Conservation (phyloP, 805 yeast genomes). For the Candida ficus region DNA sequence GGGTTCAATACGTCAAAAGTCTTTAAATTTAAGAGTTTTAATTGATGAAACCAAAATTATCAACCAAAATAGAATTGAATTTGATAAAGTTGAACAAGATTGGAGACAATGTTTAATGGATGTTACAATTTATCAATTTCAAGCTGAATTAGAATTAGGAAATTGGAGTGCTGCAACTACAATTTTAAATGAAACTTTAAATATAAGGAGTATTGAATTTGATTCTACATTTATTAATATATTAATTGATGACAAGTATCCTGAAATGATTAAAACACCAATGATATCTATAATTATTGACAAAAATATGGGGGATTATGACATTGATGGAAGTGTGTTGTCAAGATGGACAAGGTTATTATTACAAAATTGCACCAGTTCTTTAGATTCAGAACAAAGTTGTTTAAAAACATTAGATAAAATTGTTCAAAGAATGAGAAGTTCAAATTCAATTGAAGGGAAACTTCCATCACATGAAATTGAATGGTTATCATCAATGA, state of each 20-base stretch:
- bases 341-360: slow-evolving; percentile 28
- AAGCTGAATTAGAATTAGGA: slow-evolving; percentile 20
- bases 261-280: slow-evolving; percentile 15
- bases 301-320: slow-evolving; percentile 18
- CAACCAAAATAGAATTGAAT: slow-evolving; percentile 10
- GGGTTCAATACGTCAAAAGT: slow-evolving; percentile 9
- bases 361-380: slow-evolving; percentile 13
- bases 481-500: slow-evolving; percentile 31
- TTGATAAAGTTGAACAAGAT: slow-evolving; percentile 9
- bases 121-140: slow-evolving; percentile 21
- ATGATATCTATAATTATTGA: slow-evolving; percentile 21
- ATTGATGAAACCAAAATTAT: slow-evolving; percentile 15
- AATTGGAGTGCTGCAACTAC: slow-evolving; percentile 20
- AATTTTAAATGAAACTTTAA: slow-evolving; percentile 18
- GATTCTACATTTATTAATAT: slow-evolving; percentile 23
- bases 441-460: slow-evolving; percentile 4
- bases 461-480: slow-evolving; percentile 24
- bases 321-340: slow-evolving; percentile 12
- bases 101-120: slow-evolving; percentile 22
- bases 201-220: slow-evolving; percentile 13
- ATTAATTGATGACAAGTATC: slow-evolving; percentile 12
- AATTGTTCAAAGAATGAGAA: slow-evolving; percentile 5
- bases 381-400: slow-evolving; percentile 5
- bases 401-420: slow-evolving; percentile 11
- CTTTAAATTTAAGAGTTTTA: slow-evolving; percentile 10